Percentiles rank a stretch among this genome's conserved stretches.
Conservation (phyloP, 768 basidiomycete genomes). For the Suillus sp. region DNA sequence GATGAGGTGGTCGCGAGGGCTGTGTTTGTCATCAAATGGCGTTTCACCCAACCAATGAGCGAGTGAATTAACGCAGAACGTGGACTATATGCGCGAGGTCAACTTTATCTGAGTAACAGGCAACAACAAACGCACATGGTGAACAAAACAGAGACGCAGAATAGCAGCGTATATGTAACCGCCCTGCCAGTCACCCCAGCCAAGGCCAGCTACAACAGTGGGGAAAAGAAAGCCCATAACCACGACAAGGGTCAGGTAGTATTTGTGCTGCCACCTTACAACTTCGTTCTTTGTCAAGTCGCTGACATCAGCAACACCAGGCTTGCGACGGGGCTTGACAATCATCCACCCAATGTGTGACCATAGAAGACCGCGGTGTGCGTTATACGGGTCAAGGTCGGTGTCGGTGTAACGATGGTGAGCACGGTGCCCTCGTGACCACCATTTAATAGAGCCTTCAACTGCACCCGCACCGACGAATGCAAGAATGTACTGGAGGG, state of each 20-base stretch:
- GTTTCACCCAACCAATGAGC: slow-evolving; percentile 95
- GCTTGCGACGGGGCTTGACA: slow-evolving; percentile 84
- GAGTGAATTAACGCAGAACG: slow-evolving; percentile 95
- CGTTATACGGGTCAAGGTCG: slow-evolving; percentile 94
- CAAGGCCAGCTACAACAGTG: slow-evolving; percentile 72
- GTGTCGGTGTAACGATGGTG: slow-evolving; percentile 98
- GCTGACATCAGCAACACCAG: slow-evolving; percentile 87
- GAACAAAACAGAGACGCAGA: slow-evolving; percentile 78
- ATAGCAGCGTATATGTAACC: slow-evolving; percentile 87
- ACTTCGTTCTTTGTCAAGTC: slow-evolving; percentile 81
- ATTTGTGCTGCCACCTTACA: slow-evolving; percentile 85
- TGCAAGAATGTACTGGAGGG: slow-evolving; percentile 85
- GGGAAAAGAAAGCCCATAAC: slow-evolving; percentile 74
- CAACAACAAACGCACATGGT: slow-evolving; percentile 64
- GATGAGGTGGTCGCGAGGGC: slow-evolving; percentile 85
- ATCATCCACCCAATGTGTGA: slow-evolving; percentile 95
- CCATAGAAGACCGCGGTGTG: slow-evolving; percentile 84
- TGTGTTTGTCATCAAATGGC: slow-evolving; percentile 94
- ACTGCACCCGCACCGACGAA: slow-evolving; percentile 89
- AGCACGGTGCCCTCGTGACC: slow-evolving; percentile 96
- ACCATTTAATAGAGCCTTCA: slow-evolving; percentile 98
- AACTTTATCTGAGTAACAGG: neutral
- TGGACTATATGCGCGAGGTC: slow-evolving; percentile 56
- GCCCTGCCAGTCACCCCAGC: slow-evolving; percentile 86
- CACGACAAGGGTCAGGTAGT: slow-evolving; percentile 73